Evolutionary conservation across 2,329 filamentous ascomycete species (phyloP), one percentile per base, ranked within the genome.

Genomic region (Sordariomycetes sp.): DNA sequence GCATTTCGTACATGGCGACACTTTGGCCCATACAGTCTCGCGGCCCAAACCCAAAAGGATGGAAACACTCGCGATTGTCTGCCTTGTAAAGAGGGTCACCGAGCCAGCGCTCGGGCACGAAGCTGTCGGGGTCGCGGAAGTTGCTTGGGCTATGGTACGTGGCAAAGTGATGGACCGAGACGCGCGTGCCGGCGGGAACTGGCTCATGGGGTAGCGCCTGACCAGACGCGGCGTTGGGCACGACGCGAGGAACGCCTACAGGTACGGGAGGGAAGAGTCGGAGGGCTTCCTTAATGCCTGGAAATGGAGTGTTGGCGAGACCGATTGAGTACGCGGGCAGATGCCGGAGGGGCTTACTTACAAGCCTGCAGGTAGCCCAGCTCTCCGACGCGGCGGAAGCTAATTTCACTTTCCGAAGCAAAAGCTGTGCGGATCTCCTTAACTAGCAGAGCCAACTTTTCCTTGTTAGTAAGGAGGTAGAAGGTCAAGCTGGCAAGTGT

Each of bases 401-500:
- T 39, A 4, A 45, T 40, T 32, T 66, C 59, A 2, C 60, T 55
- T 10, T 24, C 20, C n/a, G 10, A 6, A 16, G 8, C 21, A 20
- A 36, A 36, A 8, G 20, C 28, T 9, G 19, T 16, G 19, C 21
- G 20, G 21, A 38, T 18, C 18, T 38, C 36, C 12, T 31, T 8
- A 10, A 9, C n/a, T 21, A 35, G 29, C 26, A 8, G n/a, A 3
- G 8, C n/a, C 18, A 25, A 14, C 8, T 19, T 32, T 8, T 32
- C 29, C 21, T 26, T 27, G 15, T 35, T 10, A 8, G 8, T 27
- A 16, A 63, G 44, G 0, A 72, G 47, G 1, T 61, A 48, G 34
- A 56, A 68, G 0, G 61, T 63, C 0, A 51, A 46, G 2, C 64
- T 64, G 0, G 53, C 46, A 3, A 70, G 46, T 3, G 57, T 45